Evolutionary conservation across 2,329 filamentous ascomycete species (phyloP), one percentile per base, ranked within the genome.

Genomic region (Venturia effusa): DNA sequence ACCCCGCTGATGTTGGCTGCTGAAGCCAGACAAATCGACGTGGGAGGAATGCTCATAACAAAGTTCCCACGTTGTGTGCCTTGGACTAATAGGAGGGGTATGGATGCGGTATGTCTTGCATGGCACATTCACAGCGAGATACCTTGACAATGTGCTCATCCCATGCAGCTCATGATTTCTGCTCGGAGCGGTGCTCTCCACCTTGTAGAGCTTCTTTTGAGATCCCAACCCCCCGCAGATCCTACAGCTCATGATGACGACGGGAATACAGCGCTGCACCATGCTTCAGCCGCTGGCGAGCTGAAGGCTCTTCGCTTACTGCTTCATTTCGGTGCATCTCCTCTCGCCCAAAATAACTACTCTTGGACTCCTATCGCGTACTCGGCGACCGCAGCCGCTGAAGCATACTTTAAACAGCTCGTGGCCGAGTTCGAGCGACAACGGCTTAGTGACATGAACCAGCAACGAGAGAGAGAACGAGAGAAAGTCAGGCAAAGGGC

Each of bases 231-330:
- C 70, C 67, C 64, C 51, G 73, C 68, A 43, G 73, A 75, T 1
- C 74, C 68, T 40, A 71, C 65, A 51, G 72, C 68, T 45, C 69
- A 71, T 66, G 91, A 96, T 70, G 70, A 80, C 1, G 83, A 88
- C 65, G 91, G 91, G n/a, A 94, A 95, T 72, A 95, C 90, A 2
- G 89, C 90, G 0, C 79, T 96, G 54, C 91, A 96, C 75, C 92
- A 94, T 76, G 92, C 92, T 15, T 90, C 86, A 70, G 88, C 88
- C 57, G 89, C 89, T 70, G 91, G 91, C 1, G 88, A 93, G 68
- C 75, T 95, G 57, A 84, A 92, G 63, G 88, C 90, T 0, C 76
- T 95, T 63, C 81, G 91, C 54, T 88, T 91, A 41, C 78, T 96
- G 62, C 80, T 96, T 15, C 86, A 88, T 3, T 89, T 89, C 0